phyloP scores from a whole-genome alignment of 305 asterid genomes.

The Solanum hybrid region DNA sequence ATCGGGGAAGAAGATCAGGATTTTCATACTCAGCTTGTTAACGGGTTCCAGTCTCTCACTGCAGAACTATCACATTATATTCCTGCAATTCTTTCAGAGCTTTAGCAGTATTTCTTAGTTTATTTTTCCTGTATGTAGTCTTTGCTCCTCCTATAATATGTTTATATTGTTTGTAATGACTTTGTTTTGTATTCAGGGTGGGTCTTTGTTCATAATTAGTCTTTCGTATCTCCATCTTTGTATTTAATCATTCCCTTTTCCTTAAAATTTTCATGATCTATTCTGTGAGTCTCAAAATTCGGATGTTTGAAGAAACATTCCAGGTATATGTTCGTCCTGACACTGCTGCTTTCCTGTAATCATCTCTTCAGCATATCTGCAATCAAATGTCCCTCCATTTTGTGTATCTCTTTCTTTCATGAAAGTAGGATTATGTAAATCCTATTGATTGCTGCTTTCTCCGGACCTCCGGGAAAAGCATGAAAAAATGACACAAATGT shows the following conservation, averaged over 20 bases:
- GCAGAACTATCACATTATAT: constrained; percentile 98
- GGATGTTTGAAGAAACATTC: background rate
- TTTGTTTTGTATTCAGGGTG: background rate
- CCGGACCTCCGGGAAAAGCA: background rate
- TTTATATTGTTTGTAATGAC: background rate
- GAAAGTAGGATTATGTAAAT: background rate
- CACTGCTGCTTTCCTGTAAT: background rate
- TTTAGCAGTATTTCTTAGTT: constrained; percentile 20
- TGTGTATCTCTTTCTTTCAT: background rate
- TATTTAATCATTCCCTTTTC: background rate
- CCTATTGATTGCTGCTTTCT: background rate
- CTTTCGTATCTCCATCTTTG: background rate
- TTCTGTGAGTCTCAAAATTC: background rate
- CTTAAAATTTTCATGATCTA: background rate
- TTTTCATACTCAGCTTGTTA: constrained; percentile 94
- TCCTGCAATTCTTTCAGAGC: constrained; percentile 97
- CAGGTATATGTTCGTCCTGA: background rate
- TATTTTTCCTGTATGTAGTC: background rate
- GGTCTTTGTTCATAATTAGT: background rate
- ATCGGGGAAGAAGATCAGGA: constrained; percentile 99
- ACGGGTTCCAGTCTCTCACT: constrained; percentile 97
- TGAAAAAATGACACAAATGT: background rate
- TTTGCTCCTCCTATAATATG: background rate
- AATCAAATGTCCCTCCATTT: background rate
- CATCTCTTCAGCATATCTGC: background rate